Evolutionary conservation across 2,329 filamentous ascomycete genomes (phyloP).

Genomic region (Fusarium sp.): DNA sequence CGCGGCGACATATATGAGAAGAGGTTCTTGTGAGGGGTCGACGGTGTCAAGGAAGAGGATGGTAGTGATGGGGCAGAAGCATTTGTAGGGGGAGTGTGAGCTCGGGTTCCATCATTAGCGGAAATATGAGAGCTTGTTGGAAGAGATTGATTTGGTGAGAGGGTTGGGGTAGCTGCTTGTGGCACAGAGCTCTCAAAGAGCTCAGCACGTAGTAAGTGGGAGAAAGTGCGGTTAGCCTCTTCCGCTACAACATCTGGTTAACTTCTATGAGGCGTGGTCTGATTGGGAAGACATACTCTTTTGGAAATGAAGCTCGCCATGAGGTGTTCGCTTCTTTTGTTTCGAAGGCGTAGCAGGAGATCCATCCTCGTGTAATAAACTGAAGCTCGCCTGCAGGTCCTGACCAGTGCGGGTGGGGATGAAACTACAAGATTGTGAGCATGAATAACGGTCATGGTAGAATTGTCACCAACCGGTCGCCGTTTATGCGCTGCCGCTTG

Average conservation of each 20-base stretch:
- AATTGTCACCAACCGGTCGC: slow-evolving; percentile 64
- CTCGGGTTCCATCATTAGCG: slow-evolving; percentile 74
- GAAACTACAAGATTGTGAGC: slow-evolving; percentile 71
- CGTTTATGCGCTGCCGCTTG: slow-evolving; percentile 71
- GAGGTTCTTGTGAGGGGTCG: slow-evolving; percentile 96
- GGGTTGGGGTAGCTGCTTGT: slow-evolving; percentile 75
- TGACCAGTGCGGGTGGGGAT: slow-evolving; percentile 95
- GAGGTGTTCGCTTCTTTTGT: slow-evolving; percentile 84
- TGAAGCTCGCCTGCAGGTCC: slow-evolving; percentile 93
- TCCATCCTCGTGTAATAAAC: slow-evolving; percentile 88
- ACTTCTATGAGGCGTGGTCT: not conserved
- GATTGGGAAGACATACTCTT: slow-evolving; percentile 71
- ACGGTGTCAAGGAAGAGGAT: slow-evolving; percentile 83
- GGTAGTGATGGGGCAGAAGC: slow-evolving; percentile 71
- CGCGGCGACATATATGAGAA: slow-evolving; percentile 89
- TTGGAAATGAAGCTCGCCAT: slow-evolving; percentile 94
- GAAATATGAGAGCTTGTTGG: slow-evolving; percentile 65
- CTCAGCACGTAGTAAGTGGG: slow-evolving; percentile 86
- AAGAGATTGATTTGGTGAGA: slow-evolving; percentile 69
- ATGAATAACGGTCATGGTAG: not conserved
- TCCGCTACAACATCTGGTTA: slow-evolving; percentile 67
- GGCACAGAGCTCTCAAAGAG: slow-evolving; percentile 92
- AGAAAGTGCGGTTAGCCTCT: slow-evolving; percentile 95
- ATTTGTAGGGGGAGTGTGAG: slow-evolving; percentile 83
- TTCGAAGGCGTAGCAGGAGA: slow-evolving; percentile 92